phyloP scores from a whole-genome alignment of 2,329 filamentous ascomycete genomes.

The Alternaria sp. region DNA sequence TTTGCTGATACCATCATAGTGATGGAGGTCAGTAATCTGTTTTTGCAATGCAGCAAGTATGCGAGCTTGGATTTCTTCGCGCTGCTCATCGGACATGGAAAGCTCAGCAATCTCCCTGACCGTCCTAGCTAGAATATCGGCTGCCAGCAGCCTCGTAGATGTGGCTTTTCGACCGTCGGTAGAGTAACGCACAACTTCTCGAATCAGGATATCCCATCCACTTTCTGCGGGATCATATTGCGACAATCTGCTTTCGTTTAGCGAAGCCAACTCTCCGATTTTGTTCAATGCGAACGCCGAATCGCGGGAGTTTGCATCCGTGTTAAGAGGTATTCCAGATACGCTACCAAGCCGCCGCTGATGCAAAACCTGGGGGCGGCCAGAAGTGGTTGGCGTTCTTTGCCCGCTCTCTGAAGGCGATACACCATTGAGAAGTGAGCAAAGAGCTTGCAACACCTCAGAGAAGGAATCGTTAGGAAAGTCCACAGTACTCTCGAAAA shows the following conservation, averaged over 20 bases:
- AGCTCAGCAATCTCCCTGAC: constrained; percentile 59
- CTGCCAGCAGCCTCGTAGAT: constrained; percentile 59
- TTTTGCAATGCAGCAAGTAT: constrained; percentile 72
- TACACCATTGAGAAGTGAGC: constrained; percentile 67
- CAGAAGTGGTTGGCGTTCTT: constrained; percentile 31
- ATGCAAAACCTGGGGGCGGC: constrained; percentile 42
- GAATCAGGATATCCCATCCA: constrained; percentile 77
- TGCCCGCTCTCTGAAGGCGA: constrained; percentile 34
- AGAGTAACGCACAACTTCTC: constrained; percentile 62
- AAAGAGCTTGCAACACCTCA: constrained; percentile 78
- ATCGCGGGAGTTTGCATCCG: constrained; percentile 54
- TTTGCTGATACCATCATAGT: constrained; percentile 57
- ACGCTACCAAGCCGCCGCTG: constrained; percentile 55
- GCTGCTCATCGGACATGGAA: constrained; percentile 58
- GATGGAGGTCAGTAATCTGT: constrained; percentile 68
- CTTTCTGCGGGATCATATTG: constrained; percentile 71
- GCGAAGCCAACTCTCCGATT: constrained; percentile 55
- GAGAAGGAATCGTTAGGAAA: constrained; percentile 86
- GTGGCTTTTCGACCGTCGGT: constrained; percentile 50
- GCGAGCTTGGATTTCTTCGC: constrained; percentile 71
- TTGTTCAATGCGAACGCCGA: constrained; percentile 60
- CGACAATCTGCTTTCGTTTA: constrained; percentile 69
- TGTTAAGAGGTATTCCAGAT: constrained; percentile 52
- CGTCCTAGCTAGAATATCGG: constrained; percentile 60
- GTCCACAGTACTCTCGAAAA: constrained; percentile 91